Evolutionary conservation across 371 early-diverging fungal genomes (phyloP).

Genomic region (Mucor sp.): DNA sequence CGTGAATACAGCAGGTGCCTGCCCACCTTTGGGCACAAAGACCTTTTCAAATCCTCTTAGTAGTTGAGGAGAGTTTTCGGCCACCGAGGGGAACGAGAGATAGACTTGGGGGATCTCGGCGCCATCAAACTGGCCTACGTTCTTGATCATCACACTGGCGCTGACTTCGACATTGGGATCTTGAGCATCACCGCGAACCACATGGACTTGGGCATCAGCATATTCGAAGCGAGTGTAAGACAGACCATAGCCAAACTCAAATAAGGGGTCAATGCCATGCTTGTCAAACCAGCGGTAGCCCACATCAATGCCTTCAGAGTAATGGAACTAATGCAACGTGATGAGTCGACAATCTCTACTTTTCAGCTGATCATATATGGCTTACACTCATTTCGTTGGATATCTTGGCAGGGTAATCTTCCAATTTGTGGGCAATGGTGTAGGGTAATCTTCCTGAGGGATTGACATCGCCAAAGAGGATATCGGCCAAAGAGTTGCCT

Average conservation of each 20-base stretch:
- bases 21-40: conserved; percentile 23
- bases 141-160: conserved; percentile 44
- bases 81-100: conserved; percentile 51
- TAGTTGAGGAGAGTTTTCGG: conserved; percentile 51
- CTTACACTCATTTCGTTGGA: conserved; percentile 8
- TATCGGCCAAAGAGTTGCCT: conserved; percentile 64
- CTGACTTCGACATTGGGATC: conserved; percentile 16
- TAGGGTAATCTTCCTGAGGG: conserved; percentile 67
- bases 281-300: conserved; percentile 62
- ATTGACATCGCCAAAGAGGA: conserved; percentile 65
- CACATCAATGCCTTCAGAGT: conserved; percentile 55
- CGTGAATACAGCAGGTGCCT: conserved; percentile 32
- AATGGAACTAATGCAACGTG: conserved; percentile 29
- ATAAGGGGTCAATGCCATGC: conserved; percentile 50
- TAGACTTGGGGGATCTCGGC: conserved; percentile 64
- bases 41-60: conserved; percentile 60
- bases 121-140: conserved; percentile 55
- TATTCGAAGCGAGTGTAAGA: conserved; percentile 66
- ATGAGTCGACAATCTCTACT: background rate
- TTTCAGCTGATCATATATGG: background rate
- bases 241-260: conserved; percentile 65
- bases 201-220: conserved; percentile 12
- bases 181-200: background rate
- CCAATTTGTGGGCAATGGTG: conserved; percentile 45
- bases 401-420: conserved; percentile 42